These are phyloP conservation scores for Pseudonitzschia multiseries DNA, from an alignment of 108 stramenopile genomes.

Conservation along the genomic window DNA sequence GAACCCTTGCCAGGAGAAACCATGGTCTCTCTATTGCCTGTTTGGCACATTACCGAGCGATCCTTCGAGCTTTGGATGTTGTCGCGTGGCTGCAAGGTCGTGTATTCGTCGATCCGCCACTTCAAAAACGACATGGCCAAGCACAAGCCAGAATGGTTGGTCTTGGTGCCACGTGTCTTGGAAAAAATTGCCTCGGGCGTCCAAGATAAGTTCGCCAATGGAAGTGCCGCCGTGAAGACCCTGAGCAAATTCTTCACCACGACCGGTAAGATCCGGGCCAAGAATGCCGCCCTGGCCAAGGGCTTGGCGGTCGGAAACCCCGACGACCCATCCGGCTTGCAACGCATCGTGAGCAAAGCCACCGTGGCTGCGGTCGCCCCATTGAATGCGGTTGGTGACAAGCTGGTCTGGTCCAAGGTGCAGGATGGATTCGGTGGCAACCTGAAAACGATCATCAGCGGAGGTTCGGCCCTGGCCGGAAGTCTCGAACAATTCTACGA, in stretches of 20 bases:
- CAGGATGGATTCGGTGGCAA: slow-evolving; percentile 90
- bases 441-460: slow-evolving; percentile 78
- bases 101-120: slow-evolving; percentile 86
- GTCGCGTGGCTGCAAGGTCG: slow-evolving; percentile 78
- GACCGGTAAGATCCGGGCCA: slow-evolving; percentile 50
- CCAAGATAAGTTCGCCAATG: slow-evolving; percentile 83
- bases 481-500: slow-evolving; percentile 89
- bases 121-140: slow-evolving; percentile 93
- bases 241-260: slow-evolving; percentile 74
- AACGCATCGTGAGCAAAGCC: slow-evolving; percentile 46
- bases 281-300: slow-evolving; percentile 60
- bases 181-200: slow-evolving; percentile 91
- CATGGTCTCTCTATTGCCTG: slow-evolving; percentile 83
- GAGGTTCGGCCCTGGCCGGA: slow-evolving; percentile 89
- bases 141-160: slow-evolving; percentile 90
- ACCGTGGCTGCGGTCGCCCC: slow-evolving; percentile 63
- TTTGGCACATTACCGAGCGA: slow-evolving; percentile 92
- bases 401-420: slow-evolving; percentile 91
- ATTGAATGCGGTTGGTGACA: slow-evolving; percentile 83
- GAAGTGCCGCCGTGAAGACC: slow-evolving; percentile 70
- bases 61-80: slow-evolving; percentile 89
- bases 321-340: slow-evolving; percentile 47
- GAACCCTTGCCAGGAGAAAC: slow-evolving; percentile 85
- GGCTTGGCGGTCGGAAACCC: slow-evolving; percentile 70
- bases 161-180: slow-evolving; percentile 89